These are phyloP conservation scores for Neospermospora avenae DNA, from an alignment of 2,329 filamentous ascomycete genomes.

Conservation along the genomic window DNA sequence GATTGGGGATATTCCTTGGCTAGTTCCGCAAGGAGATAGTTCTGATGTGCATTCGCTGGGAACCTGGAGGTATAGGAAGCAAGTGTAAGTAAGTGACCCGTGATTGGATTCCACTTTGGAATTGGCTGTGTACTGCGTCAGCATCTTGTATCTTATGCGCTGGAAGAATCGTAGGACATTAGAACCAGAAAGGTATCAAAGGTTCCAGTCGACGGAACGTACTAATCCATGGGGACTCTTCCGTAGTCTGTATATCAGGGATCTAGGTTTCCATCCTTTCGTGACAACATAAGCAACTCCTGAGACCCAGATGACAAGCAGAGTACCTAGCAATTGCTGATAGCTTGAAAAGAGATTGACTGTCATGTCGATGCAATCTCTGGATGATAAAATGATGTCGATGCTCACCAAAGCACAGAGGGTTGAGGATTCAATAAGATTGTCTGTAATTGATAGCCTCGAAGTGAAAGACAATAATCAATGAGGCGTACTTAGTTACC, in stretches of 20 bases:
- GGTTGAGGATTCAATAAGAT: not conserved
- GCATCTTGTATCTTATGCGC: not conserved
- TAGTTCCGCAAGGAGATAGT: conserved; percentile 17
- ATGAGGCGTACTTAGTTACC: no score
- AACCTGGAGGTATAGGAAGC: conserved; percentile 3
- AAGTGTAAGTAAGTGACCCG: conserved; percentile 20
- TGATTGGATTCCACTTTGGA: conserved; percentile 14
- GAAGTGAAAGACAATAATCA: no score
- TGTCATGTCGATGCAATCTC: not conserved
- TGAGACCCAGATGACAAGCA: not conserved
- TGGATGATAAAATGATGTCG: not conserved
- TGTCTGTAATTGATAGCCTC: not conserved
- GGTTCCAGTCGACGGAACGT: not conserved
- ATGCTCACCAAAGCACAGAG: not conserved
- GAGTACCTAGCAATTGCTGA: not conserved
- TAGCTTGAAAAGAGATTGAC: not conserved
- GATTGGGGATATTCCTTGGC: conserved; percentile 13
- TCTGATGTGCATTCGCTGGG: conserved; percentile 18
- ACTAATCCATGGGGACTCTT: conserved; percentile 9
- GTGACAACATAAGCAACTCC: not conserved
- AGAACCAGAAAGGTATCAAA: not conserved
- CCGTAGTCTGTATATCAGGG: conserved; percentile 3
- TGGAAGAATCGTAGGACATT: no score
- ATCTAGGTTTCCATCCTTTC: conserved; percentile 14
- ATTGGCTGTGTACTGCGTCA: conserved; percentile 18